Percentiles rank a stretch among this genome's conserved stretches.
Evolutionary conservation across 345 rosid species (phyloP).

Genomic region (Hibiscus tridactylites): DNA sequence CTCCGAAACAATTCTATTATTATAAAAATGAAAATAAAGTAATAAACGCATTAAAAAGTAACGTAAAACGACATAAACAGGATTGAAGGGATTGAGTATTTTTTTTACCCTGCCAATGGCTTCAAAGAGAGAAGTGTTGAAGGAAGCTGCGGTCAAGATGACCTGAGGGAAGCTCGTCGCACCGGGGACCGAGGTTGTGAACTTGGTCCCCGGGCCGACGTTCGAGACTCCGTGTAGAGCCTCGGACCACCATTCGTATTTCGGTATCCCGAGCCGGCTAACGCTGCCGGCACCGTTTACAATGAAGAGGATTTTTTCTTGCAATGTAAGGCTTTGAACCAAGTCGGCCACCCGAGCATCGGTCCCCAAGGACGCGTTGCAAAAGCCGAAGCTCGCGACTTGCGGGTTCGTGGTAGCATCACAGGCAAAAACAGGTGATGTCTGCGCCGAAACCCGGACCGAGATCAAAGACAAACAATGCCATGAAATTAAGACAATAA

Average conservation of each 20-base stretch:
- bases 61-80: neutral
- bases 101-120: constrained; percentile 75
- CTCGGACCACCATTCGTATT: constrained; percentile 96
- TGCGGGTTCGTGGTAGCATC: constrained; percentile 43
- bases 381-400: constrained; percentile 47
- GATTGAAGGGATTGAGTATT: neutral
- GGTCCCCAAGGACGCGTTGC: constrained; percentile 32
- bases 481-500: constrained; percentile 14
- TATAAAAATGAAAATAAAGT: neutral
- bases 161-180: constrained; percentile 97
- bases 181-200: constrained; percentile 55
- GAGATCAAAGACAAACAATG: neutral
- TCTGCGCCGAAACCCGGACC: constrained; percentile 26
- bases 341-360: constrained; percentile 63
- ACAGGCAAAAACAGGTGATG: constrained; percentile 67
- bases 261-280: constrained; percentile 67
- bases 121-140: constrained; percentile 67
- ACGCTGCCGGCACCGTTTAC: constrained; percentile 50
- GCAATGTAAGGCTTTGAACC: constrained; percentile 61
- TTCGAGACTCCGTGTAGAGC: constrained; percentile 93
- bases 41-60: no score
- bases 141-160: constrained; percentile 86
- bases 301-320: constrained; percentile 62
- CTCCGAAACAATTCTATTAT: neutral
- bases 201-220: constrained; percentile 66